phyloP scores from a whole-genome alignment of 257 asterid species.

The Solanum verrucosum region DNA sequence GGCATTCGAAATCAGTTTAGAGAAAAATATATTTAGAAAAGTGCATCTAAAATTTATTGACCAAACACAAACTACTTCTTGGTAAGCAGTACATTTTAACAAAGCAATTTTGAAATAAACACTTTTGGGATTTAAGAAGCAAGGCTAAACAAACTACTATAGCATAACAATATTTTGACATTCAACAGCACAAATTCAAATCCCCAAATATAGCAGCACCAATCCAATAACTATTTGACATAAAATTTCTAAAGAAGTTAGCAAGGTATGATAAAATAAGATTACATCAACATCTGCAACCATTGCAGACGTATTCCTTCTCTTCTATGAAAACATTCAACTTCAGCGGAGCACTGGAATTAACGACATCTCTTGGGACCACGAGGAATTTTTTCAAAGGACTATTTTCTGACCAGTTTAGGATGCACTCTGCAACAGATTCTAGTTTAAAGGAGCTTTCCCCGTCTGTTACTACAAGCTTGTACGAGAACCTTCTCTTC shows the following conservation, averaged over 20 bases:
- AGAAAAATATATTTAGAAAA: too few relatives aligned
- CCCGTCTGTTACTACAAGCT: conserved; percentile 27
- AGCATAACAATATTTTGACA: not conserved
- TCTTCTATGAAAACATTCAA: conserved; percentile 34
- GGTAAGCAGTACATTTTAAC: too few relatives aligned
- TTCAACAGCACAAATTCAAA: not conserved
- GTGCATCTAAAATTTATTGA: too few relatives aligned
- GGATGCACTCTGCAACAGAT: conserved; percentile 21
- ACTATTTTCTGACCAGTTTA: conserved; percentile 14
- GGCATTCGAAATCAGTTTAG: too few relatives aligned
- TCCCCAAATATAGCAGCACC: not conserved
- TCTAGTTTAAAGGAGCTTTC: conserved; percentile 30
- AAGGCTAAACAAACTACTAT: too few relatives aligned
- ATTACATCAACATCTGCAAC: not conserved
- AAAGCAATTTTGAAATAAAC: too few relatives aligned
- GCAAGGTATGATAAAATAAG: not conserved
- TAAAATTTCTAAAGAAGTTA: not conserved
- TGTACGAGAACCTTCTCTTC: conserved; percentile 18
- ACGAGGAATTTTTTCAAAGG: conserved; percentile 31
- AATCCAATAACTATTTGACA: not conserved
- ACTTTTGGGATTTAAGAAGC: not conserved
- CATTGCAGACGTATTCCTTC: not conserved
- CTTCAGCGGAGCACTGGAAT: conserved; percentile 7
- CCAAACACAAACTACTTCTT: too few relatives aligned
- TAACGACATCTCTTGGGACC: conserved; percentile 30